phyloP scores from a whole-genome alignment of 164 flowering plant species.

The Vitis cinerea region DNA sequence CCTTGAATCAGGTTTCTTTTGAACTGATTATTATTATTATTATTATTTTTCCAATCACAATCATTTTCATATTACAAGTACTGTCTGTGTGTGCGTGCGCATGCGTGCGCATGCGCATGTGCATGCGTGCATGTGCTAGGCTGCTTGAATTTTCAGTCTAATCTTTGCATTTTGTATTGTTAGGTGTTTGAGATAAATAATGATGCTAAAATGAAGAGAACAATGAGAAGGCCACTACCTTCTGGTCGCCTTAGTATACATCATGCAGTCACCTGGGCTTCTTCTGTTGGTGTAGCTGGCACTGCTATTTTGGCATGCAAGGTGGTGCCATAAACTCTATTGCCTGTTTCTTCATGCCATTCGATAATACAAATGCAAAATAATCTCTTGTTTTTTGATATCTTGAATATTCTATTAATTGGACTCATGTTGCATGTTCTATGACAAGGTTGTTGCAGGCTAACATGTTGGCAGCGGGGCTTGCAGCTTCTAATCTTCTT shows the following conservation, averaged over 20 bases:
- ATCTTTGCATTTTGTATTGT: background rate
- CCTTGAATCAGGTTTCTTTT: conserved; percentile 78
- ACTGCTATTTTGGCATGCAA: conserved; percentile 75
- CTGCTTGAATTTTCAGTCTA: background rate
- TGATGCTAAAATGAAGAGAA: conserved; percentile 96
- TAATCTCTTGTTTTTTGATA: background rate
- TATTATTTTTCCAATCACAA: background rate
- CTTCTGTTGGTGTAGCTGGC: conserved; percentile 72
- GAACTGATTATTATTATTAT: background rate
- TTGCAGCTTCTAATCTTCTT: conserved; percentile 85
- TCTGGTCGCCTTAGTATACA: conserved; percentile 71
- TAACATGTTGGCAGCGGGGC: conserved; percentile 88
- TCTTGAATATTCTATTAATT: no score
- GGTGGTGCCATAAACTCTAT: conserved; percentile 39
- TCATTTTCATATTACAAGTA: no score
- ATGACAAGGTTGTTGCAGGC: conserved; percentile 86
- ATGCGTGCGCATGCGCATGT: no score
- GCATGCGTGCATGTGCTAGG: no score
- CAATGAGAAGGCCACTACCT: conserved; percentile 85
- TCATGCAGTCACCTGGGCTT: conserved; percentile 87
- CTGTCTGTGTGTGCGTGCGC: no score
- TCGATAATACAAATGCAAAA: background rate
- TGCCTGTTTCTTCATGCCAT: background rate
- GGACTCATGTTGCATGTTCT: conserved; percentile 33
- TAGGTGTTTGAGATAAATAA: conserved; percentile 84